These are phyloP conservation scores for Candida michaelii DNA, from an alignment of 805 yeast genomes.

Conservation along the genomic window DNA sequence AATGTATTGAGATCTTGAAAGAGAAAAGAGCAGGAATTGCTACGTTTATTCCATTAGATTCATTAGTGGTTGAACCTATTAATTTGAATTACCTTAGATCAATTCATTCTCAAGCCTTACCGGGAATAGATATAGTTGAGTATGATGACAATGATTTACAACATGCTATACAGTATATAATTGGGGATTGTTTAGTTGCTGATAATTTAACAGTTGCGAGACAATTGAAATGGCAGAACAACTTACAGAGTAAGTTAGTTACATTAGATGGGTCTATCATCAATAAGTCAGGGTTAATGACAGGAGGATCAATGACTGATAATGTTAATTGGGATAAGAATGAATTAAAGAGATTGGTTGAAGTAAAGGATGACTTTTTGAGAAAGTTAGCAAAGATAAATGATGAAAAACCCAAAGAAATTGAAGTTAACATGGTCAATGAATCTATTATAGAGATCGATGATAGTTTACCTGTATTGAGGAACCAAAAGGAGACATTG, in stretches of 20 bases:
- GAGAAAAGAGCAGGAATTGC: constrained; percentile 85
- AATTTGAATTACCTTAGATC: constrained; percentile 56
- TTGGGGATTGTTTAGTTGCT: constrained; percentile 78
- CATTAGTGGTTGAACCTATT: constrained; percentile 55
- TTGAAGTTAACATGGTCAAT: constrained; percentile 54
- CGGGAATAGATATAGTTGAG: constrained; percentile 72
- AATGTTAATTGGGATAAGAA: constrained; percentile 66
- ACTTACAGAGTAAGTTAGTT: constrained; percentile 63
- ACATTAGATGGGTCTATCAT: constrained; percentile 83
- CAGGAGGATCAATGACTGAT: constrained; percentile 72
- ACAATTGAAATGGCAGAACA: constrained; percentile 62
- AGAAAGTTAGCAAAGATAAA: constrained; percentile 50
- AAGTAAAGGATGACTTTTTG: constrained; percentile 49
- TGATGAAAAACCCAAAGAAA: constrained; percentile 52
- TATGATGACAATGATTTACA: constrained; percentile 64
- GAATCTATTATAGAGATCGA: constrained; percentile 44
- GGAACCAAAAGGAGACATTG: constrained; percentile 44
- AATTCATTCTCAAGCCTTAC: constrained; percentile 53
- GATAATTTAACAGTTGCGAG: constrained; percentile 70
- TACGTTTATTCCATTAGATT: constrained; percentile 84
- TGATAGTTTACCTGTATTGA: constrained; percentile 42
- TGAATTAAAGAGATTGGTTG: constrained; percentile 55
- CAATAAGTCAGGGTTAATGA: constrained; percentile 84
- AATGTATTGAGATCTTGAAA: constrained; percentile 76
- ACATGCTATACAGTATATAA: constrained; percentile 74